phyloP scores from a whole-genome alignment of 169 alveolate genomes.

The Cryptosporidium sp. region DNA sequence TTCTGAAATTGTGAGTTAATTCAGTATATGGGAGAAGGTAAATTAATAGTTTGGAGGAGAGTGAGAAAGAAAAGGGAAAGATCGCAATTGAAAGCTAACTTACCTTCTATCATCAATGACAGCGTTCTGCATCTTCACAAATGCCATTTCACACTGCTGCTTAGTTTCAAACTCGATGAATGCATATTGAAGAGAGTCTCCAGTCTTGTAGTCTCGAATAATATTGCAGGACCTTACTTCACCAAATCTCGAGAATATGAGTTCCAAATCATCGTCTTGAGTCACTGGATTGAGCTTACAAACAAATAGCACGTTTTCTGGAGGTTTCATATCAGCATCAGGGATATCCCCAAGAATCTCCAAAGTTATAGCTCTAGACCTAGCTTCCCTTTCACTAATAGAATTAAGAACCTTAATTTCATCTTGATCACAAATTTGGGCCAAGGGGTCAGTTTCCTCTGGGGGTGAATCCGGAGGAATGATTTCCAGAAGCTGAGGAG shows the following conservation, averaged over 20 bases:
- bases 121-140: constrained; percentile 96
- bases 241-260: constrained; percentile 96
- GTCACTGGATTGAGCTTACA: constrained; percentile 98
- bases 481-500: constrained; percentile 77
- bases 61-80: too few relatives aligned
- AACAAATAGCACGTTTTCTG: constrained; percentile 97
- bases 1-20: constrained; percentile 74
- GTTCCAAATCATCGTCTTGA: constrained; percentile 95
- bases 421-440: constrained; percentile 44
- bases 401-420: constrained; percentile 87
- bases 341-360: constrained; percentile 98
- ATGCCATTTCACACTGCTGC: constrained; percentile 96
- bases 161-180: constrained; percentile 97
- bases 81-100: constrained; percentile 47
- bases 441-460: neutral
- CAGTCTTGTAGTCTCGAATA: constrained; percentile 97
- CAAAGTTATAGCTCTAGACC: constrained; percentile 94
- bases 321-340: constrained; percentile 98
- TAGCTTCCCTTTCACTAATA: constrained; percentile 90
- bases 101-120: constrained; percentile 94
- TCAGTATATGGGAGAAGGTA: neutral
- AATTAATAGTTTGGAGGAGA: neutral
- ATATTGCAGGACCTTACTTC: constrained; percentile 93
- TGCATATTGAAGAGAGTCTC: constrained; percentile 97
- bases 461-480: constrained; percentile 87